Conservation (phyloP, 139 green algal species). For the Chlorella sorokiniana region DNA sequence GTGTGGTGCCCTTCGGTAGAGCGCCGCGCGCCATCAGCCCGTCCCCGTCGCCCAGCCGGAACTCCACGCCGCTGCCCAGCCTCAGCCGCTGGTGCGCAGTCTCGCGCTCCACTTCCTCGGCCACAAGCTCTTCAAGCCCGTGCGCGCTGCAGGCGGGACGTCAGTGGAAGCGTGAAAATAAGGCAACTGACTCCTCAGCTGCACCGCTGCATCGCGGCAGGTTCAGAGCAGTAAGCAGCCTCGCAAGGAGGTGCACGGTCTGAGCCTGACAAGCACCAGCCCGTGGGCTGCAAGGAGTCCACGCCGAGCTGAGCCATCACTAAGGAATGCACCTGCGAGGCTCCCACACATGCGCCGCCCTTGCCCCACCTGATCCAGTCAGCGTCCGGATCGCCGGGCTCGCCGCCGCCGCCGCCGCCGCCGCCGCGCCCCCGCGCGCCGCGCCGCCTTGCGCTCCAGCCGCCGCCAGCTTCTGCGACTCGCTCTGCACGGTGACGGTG, state of each 20-base stretch:
- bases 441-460: constrained; percentile 73
- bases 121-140: constrained; percentile 27
- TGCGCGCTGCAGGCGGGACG: background rate
- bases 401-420: background rate
- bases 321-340: too few relatives aligned
- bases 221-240: too few relatives aligned
- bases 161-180: background rate
- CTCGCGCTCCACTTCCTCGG: constrained; percentile 51
- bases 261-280: too few relatives aligned
- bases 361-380: constrained; percentile 59
- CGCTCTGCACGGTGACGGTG: constrained; percentile 49
- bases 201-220: too few relatives aligned
- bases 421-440: constrained; percentile 23
- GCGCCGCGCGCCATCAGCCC: constrained; percentile 21
- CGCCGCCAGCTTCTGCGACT: constrained; percentile 68
- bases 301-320: too few relatives aligned
- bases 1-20: constrained; percentile 65
- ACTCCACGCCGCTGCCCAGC: constrained; percentile 55
- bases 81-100: constrained; percentile 15
- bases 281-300: too few relatives aligned
- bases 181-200: background rate
- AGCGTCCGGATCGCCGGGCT: constrained; percentile 33
- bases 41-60: constrained; percentile 52
- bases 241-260: too few relatives aligned
- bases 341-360: too few relatives aligned